phyloP scores from a whole-genome alignment of 2,329 filamentous ascomycete species.

The Trichoderma polysporum region DNA sequence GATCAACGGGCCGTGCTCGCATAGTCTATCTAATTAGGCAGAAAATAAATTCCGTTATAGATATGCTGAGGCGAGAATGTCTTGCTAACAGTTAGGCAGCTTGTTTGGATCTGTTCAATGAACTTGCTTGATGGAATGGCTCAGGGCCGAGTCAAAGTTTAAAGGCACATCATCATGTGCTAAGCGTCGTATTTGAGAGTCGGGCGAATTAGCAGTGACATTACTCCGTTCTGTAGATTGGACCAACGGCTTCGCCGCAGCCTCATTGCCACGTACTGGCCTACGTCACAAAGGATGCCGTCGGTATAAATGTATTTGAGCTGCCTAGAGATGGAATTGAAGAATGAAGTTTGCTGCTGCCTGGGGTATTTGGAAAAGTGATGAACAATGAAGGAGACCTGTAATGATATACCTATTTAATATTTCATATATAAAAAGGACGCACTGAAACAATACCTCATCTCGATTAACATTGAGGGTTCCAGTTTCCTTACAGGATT shows the following conservation, averaged over 20 bases:
- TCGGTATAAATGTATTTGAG: not conserved
- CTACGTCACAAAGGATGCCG: constrained; percentile 24
- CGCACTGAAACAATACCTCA: too few species aligned
- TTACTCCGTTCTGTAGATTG: constrained; percentile 27
- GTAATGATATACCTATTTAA: not conserved
- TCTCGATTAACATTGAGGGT: too few species aligned
- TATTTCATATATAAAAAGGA: too few species aligned
- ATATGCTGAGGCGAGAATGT: not conserved
- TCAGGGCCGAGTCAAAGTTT: not conserved
- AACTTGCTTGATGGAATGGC: not conserved
- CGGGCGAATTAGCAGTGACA: not conserved
- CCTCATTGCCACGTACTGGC: constrained; percentile 24
- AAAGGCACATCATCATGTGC: not conserved
- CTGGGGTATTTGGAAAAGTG: not conserved
- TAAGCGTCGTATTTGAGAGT: not conserved
- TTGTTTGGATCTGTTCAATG: not conserved
- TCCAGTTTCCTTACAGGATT: too few species aligned
- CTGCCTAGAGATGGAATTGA: not conserved
- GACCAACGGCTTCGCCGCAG: constrained; percentile 16
- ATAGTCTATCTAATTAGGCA: not conserved
- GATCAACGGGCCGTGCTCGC: not conserved
- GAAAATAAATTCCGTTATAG: not conserved
- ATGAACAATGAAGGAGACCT: not conserved
- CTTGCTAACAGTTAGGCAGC: too few species aligned
- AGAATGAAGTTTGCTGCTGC: not conserved